These are phyloP conservation scores for Auricularia sp. DNA, from an alignment of 768 basidiomycete genomes.

Conservation along the genomic window DNA sequence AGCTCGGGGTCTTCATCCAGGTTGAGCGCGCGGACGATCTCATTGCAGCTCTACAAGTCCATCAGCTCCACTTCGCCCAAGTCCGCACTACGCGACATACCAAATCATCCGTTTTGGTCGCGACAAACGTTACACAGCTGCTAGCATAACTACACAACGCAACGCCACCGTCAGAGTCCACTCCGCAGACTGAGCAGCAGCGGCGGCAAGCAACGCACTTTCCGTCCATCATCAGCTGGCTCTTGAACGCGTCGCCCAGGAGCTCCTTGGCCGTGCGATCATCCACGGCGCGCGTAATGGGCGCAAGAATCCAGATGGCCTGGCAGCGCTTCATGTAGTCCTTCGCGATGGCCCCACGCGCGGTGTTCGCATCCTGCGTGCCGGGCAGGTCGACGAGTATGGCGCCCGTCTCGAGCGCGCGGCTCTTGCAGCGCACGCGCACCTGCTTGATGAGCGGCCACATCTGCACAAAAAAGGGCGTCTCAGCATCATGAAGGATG, in stretches of 20 bases:
- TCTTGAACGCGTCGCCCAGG: conserved; percentile 55
- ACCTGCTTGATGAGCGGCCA: conserved; percentile 60
- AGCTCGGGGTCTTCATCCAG: conserved; percentile 46
- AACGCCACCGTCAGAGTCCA: conserved; percentile 4
- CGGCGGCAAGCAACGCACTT: conserved; percentile 31
- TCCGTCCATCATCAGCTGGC: conserved; percentile 55
- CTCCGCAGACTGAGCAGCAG: background rate
- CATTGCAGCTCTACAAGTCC: conserved; percentile 27
- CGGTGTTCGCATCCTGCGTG: conserved; percentile 56
- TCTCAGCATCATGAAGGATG: conserved; percentile 15
- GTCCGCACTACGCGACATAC: background rate
- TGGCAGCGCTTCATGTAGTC: conserved; percentile 58
- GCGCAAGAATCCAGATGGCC: conserved; percentile 59
- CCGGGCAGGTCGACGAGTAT: conserved; percentile 58
- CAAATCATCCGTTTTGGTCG: conserved; percentile 56
- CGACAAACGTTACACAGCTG: conserved; percentile 52
- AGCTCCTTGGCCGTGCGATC: conserved; percentile 56
- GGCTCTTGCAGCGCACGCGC: conserved; percentile 43
- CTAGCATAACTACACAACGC: conserved; percentile 38
- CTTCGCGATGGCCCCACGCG: conserved; percentile 52
- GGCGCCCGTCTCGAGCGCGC: conserved; percentile 48
- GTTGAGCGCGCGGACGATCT: conserved; percentile 40
- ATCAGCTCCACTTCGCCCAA: background rate
- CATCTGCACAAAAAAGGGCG: conserved; percentile 27
- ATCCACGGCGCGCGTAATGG: conserved; percentile 54